A percentile compares a stretch with the other conserved stretches of the same genome.
Conservation (phyloP, 176 grass and related monocot genomes). For the Triticum monococcum region DNA sequence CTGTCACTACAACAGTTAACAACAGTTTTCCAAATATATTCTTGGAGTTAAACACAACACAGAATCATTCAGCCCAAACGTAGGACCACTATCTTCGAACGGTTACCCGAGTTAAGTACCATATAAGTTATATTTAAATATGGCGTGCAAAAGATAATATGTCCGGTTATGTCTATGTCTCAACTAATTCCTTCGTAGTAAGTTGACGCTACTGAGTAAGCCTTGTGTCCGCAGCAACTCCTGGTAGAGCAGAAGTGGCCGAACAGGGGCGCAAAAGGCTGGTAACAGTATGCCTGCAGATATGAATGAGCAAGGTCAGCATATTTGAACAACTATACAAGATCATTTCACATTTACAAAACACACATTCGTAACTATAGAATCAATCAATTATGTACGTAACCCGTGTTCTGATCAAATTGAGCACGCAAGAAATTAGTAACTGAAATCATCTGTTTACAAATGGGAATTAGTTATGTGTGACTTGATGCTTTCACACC, state of each 20-base stretch:
- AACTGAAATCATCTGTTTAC: background rate
- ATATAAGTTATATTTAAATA: slow-evolving; percentile 13
- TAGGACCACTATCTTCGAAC: background rate
- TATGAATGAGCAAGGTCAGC: slow-evolving; percentile 18
- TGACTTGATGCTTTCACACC: background rate
- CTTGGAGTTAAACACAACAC: background rate
- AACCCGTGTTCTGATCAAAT: background rate
- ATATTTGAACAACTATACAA: background rate
- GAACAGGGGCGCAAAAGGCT: background rate
- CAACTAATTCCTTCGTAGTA: slow-evolving; percentile 5
- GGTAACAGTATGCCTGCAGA: slow-evolving; percentile 8
- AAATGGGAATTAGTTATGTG: background rate
- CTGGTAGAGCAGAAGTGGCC: background rate
- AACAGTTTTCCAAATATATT: background rate
- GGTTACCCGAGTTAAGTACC: background rate
- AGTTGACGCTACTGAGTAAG: background rate
- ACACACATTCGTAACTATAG: background rate
- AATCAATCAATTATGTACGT: background rate
- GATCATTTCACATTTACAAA: background rate
- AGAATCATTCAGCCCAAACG: background rate
- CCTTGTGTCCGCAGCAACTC: background rate
- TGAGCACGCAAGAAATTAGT: background rate
- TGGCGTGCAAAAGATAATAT: background rate
- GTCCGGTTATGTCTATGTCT: slow-evolving; percentile 1
- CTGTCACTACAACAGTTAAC: background rate